Conservation (phyloP, 192 early-diverging fungal species). For the Coemansia nantahalensis region DNA sequence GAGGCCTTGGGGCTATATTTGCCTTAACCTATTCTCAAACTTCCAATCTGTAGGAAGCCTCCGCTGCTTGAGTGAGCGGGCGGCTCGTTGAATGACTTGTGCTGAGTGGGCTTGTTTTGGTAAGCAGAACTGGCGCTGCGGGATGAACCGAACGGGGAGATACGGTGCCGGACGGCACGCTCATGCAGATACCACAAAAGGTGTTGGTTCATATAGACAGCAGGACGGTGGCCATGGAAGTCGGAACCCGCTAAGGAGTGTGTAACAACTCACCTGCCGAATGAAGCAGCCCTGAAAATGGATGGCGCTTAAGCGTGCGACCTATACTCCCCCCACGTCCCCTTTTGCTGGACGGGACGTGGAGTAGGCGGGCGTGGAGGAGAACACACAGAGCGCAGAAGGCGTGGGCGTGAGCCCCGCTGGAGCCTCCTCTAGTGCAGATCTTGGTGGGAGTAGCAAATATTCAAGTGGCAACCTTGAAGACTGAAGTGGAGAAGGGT, state of each 20-base stretch:
- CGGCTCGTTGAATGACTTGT: conserved; percentile 67
- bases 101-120: conserved; percentile 89
- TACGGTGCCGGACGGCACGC: conserved; percentile 71
- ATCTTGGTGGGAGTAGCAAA: conserved; percentile 81
- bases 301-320: conserved; percentile 75
- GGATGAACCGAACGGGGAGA: conserved; percentile 81
- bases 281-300: conserved; percentile 74
- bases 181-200: conserved; percentile 78
- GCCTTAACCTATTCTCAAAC: conserved; percentile 81
- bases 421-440: conserved; percentile 70
- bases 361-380: conserved; percentile 72
- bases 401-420: conserved; percentile 60
- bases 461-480: conserved; percentile 81
- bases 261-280: conserved; percentile 59
- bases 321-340: conserved; percentile 66
- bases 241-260: conserved; percentile 79
- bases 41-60: conserved; percentile 80
- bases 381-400: conserved; percentile 46
- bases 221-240: conserved; percentile 84
- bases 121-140: conserved; percentile 87
- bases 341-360: conserved; percentile 50
- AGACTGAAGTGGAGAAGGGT: conserved; percentile 83
- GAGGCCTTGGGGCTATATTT: conserved; percentile 72
- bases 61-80: conserved; percentile 67
- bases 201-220: conserved; percentile 78